Evolutionary conservation across 306 rosid genomes (phyloP).

Genomic region (Quercus glauca): DNA sequence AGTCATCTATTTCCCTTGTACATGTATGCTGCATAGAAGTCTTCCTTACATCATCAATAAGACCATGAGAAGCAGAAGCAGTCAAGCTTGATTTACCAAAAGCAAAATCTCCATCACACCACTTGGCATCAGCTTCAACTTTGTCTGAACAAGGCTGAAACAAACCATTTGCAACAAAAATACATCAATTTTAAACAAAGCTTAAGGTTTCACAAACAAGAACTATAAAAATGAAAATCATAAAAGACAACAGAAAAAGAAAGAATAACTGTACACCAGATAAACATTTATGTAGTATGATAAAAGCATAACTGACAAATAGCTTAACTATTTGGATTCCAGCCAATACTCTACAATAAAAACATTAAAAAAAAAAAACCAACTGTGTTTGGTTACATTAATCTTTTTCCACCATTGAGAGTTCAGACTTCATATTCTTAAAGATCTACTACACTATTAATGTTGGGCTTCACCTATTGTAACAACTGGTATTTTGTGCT

Average conservation of each 20-base stretch:
- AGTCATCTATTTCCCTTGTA: conserved; percentile 25
- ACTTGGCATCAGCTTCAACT: conserved; percentile 30
- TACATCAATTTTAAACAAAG: conserved; percentile 12
- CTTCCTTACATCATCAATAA: conserved; percentile 24
- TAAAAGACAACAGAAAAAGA: conserved; percentile 4
- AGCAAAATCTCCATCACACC: conserved; percentile 24
- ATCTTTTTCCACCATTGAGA: not conserved
- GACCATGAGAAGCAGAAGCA: conserved; percentile 23
- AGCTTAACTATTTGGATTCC: not conserved
- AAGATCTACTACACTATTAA: not conserved
- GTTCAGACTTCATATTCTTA: not conserved
- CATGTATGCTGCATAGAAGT: conserved; percentile 29
- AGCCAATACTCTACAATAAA: not conserved
- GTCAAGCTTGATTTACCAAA: conserved; percentile 18
- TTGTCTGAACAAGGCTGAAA: conserved; percentile 33
- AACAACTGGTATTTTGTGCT: not conserved
- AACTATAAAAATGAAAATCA: conserved; percentile 13
- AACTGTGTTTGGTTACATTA: not conserved
- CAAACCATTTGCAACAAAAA: conserved; percentile 13
- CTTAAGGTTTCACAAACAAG: conserved; percentile 11
- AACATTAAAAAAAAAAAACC: too few relatives aligned
- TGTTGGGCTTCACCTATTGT: not conserved
- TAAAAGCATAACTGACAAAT: not conserved
- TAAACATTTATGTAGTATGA: not conserved
- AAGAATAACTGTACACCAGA: not conserved